These are phyloP conservation scores for Podila epigama DNA, from an alignment of 192 early-diverging fungal genomes.

Conservation along the genomic window DNA sequence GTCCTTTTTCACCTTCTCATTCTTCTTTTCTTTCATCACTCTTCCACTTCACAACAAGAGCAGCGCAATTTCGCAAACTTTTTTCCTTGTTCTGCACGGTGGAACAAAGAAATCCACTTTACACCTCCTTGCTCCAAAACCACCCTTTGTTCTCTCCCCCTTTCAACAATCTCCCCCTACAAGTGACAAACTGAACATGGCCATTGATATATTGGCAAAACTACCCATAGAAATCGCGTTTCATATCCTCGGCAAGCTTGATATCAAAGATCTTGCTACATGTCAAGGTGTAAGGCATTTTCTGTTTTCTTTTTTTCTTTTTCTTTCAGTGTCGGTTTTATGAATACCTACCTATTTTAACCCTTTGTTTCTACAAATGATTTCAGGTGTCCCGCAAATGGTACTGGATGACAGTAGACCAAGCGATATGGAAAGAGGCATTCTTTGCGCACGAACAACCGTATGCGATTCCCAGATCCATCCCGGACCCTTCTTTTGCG, in stretches of 20 bases:
- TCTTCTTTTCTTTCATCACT: neutral
- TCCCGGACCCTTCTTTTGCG: neutral
- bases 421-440: conserved; percentile 21
- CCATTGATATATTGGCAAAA: conserved; percentile 35
- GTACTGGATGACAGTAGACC: conserved; percentile 43
- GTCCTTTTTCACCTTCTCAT: neutral
- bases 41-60: too few species aligned
- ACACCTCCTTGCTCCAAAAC: neutral
- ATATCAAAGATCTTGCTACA: conserved; percentile 24
- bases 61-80: neutral
- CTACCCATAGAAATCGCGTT: conserved; percentile 32
- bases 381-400: conserved; percentile 38
- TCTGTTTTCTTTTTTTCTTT: neutral
- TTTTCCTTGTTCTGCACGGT: neutral
- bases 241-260: conserved; percentile 35
- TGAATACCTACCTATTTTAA: neutral
- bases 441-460: conserved; percentile 19
- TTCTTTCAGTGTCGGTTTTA: neutral
- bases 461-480: too few species aligned
- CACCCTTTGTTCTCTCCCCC: neutral
- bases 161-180: neutral
- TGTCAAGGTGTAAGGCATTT: conserved; percentile 26
- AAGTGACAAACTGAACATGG: neutral
- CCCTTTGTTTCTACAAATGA: neutral
- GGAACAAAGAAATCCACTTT: too few species aligned